Evolutionary conservation across 495 filamentous ascomycete species (phyloP), one percentile per base, ranked within the genome.

Genomic region (Hyaloscypha bicolor): DNA sequence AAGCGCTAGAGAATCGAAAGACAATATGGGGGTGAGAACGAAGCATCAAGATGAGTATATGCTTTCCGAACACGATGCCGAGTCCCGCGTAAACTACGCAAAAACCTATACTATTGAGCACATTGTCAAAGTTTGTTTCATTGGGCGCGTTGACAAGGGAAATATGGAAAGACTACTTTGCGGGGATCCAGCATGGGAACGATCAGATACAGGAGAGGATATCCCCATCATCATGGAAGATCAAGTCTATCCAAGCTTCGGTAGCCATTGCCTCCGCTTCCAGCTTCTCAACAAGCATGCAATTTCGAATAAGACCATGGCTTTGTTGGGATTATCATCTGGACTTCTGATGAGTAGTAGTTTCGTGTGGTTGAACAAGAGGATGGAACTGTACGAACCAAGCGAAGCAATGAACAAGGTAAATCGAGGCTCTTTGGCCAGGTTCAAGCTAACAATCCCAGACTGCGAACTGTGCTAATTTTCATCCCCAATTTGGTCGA

Each of bases 81-180:
- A 67, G 67, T 32, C 63, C 51, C 21, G 35, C 14, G 19, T 70
- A 1, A 62, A 69, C 32, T 72, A 72, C 42, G 55, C 63, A 4
- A 72, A 74, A 39, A 42, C 66, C 2, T 68, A 71, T 45, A 74
- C 69, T 4, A 63, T 73, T 25, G 69, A 71, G 39, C 53, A 62
- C 58, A 68, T 68, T 51, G 48, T 71, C 9, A 68, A 68, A 55
- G 69, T 71, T 9, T 30, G 39, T 29, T 68, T 71, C 51, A 65
- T 68, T 31, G 69, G 69, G 2, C 11, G 56, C 3, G n/a, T 69
- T 22, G 37, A 45, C 14, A 4, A 45, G 14, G 14, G 8, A 45
- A 19, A 45, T 19, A 16, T 45, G 42, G 42, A 45, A 9, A 9
- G 14, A 16, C 42, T 45, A 11, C 42, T 12, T 9, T 16, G 9